phyloP scores from a whole-genome alignment of 1,139 yeast genomes.

The Suhomyces ambrosiae region DNA sequence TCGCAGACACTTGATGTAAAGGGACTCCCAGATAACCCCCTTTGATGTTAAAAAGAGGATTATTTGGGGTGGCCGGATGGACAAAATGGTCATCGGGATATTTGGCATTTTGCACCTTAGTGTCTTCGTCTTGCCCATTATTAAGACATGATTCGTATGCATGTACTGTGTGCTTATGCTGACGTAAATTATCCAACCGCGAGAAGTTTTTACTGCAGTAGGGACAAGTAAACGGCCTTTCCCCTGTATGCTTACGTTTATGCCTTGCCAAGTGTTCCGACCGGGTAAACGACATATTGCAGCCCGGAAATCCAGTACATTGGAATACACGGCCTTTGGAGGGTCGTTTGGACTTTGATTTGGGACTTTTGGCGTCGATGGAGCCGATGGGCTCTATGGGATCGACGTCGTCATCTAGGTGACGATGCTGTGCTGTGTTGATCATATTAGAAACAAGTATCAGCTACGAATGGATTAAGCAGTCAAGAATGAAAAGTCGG shows the following conservation, averaged over 20 bases:
- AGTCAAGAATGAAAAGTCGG: too few relatives aligned
- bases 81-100: constrained; percentile 5
- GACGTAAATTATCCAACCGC: constrained; percentile 84
- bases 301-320: constrained; percentile 85
- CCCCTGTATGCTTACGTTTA: constrained; percentile 92
- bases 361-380: constrained; percentile 10
- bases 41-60: constrained; percentile 9
- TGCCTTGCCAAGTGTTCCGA: constrained; percentile 92
- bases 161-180: constrained; percentile 91
- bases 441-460: constrained; percentile 4
- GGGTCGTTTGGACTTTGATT: constrained; percentile 34
- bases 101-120: constrained; percentile 1
- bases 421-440: constrained; percentile 11
- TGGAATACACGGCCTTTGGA: constrained; percentile 70
- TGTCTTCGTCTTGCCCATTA: constrained; percentile 7
- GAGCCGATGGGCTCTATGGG: neutral
- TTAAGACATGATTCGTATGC: constrained; percentile 56
- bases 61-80: constrained; percentile 14
- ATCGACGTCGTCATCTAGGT: constrained; percentile 1
- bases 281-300: constrained; percentile 85
- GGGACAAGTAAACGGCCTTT: constrained; percentile 88
- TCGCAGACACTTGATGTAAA: constrained; percentile 4
- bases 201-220: constrained; percentile 80
- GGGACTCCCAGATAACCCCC: constrained; percentile 6
- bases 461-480: too few relatives aligned